Evolutionary conservation across 2,329 filamentous ascomycete species (phyloP), one percentile per base, ranked within the genome.

Genomic region (Cyphellophora europaea): DNA sequence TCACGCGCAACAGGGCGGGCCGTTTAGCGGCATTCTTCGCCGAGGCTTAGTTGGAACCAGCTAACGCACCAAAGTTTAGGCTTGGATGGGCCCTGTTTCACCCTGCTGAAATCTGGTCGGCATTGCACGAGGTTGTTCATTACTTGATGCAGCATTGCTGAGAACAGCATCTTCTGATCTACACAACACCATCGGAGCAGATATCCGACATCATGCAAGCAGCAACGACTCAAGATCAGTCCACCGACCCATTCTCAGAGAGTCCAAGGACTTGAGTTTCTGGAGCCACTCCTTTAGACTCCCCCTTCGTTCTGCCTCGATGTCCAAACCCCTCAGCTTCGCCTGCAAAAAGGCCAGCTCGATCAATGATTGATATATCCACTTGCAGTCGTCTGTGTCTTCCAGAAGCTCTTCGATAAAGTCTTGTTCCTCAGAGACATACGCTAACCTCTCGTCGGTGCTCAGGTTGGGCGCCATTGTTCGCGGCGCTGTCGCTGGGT

Each of bases 311-410:
- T 72, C 65, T 5, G 62, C 28, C 18, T 53, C 46, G 61, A 75
- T 29, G 49, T 54, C 56, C 12, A 16, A 12, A 72, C 65, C 38
- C 69, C 60, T 34, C 55, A 67, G 38, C 56, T 51, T 58, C 61
- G 58, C 48, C 69, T 69, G 41, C n/a, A 82, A 57, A 19, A 79
- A 53, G 1, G 79, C 78, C 52, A 85, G 87, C 43, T 85, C 76
- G 15, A 96, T 69, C 33, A 96, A 65, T 4, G 81, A 81, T 58
- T 93, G 84, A 53, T 94, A 93, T 29, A 94, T 82, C 74, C 86
- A 91, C 59, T 94, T 93, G 56, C 76, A 80, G 49, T 82, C 77
- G 45, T 77, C 67, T 4, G 72, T 88, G 44, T 73, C 74, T 40
- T 75, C 71, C 14, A 77, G 55, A 53, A 79, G 73, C 13, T 78